Percentiles rank a stretch among this genome's conserved stretches.
phyloP scores from a whole-genome alignment of 2,329 filamentous ascomycete species.

The Fusarium ambrosium region DNA sequence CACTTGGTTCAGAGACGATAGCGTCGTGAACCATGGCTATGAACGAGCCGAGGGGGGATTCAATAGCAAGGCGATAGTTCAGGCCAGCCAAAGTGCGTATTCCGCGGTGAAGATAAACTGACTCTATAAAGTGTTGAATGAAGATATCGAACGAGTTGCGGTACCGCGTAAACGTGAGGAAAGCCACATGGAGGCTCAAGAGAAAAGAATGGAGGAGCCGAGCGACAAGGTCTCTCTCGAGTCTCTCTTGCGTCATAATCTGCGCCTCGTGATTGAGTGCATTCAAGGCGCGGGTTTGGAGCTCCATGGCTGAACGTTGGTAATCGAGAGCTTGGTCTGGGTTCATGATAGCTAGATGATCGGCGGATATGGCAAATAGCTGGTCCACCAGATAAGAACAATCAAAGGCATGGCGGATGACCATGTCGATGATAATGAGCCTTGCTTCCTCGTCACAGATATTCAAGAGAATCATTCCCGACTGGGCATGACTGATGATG shows the following conservation, averaged over 20 bases:
- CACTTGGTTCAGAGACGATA: constrained; percentile 1
- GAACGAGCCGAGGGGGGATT: not conserved
- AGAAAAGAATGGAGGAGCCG: not conserved
- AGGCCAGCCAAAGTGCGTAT: not conserved
- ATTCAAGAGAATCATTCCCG: not conserved
- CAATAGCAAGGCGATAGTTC: not conserved
- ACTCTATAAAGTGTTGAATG: not conserved
- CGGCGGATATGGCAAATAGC: not conserved
- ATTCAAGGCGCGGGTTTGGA: constrained; percentile 5
- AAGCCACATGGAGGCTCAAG: not conserved
- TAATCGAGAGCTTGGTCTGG: not conserved
- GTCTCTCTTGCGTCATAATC: not conserved
- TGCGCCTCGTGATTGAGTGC: not conserved
- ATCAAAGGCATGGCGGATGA: not conserved
- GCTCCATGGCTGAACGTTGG: not conserved
- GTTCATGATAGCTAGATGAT: not conserved
- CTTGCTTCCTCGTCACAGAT: not conserved
- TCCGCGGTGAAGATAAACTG: not conserved
- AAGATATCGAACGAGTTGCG: not conserved
- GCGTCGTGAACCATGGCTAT: not conserved
- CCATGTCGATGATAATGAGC: not conserved
- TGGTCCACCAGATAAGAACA: not conserved
- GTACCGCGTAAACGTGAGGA: not conserved
- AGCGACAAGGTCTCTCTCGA: not conserved
- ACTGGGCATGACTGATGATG: constrained; percentile 1